These are phyloP conservation scores for Acidomyces sp. DNA, from an alignment of 495 filamentous ascomycete genomes.

Conservation along the genomic window DNA sequence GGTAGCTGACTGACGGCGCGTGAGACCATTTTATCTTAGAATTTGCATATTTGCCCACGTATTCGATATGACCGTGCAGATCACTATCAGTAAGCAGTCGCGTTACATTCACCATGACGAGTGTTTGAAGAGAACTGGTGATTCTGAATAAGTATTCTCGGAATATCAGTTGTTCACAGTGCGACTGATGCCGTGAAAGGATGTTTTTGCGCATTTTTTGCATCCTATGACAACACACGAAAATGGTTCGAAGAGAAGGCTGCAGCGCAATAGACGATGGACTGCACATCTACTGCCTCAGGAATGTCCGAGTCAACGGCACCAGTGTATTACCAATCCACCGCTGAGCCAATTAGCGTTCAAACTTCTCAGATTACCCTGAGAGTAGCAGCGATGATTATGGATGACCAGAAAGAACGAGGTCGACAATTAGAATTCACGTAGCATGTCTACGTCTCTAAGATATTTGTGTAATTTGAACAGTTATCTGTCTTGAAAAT, in stretches of 20 bases:
- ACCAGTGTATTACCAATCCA: conserved; percentile 21
- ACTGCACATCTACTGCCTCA: conserved; percentile 19
- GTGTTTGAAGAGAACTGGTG: conserved; percentile 23
- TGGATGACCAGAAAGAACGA: conserved; percentile 6
- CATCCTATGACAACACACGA: conserved; percentile 20
- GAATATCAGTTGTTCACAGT: conserved; percentile 13
- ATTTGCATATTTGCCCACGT: conserved; percentile 6
- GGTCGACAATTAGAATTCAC: too few species aligned
- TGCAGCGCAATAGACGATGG: conserved; percentile 17
- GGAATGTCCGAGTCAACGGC: conserved; percentile 17
- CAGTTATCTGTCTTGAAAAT: not conserved
- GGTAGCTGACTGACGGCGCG: not conserved
- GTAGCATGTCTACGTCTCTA: too few species aligned
- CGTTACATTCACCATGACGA: conserved; percentile 26
- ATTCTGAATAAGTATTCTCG: conserved; percentile 19
- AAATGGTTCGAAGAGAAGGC: conserved; percentile 19
- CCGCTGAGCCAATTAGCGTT: conserved; percentile 9
- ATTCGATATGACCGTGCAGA: conserved; percentile 1
- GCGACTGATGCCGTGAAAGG: conserved; percentile 21
- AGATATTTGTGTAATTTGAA: not conserved
- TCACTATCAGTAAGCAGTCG: conserved; percentile 1
- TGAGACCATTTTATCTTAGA: conserved; percentile 10
- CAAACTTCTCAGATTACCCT: conserved; percentile 18
- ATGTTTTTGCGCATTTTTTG: conserved; percentile 24
- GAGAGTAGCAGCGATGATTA: conserved; percentile 16